These are phyloP conservation scores for Erodium texanum DNA, from an alignment of 441 rosid genomes.

Conservation along the genomic window DNA sequence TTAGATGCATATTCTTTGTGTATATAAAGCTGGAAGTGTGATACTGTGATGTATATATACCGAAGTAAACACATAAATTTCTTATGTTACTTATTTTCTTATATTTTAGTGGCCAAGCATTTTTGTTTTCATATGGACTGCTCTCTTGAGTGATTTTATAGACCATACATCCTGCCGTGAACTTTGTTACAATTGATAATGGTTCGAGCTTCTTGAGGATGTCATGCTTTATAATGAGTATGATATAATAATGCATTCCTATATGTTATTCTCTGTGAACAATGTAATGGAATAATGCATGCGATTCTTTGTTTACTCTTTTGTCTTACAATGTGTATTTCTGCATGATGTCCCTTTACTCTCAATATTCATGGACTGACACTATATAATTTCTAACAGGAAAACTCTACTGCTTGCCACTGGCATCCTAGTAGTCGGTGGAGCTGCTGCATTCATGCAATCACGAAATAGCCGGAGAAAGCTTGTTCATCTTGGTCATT, in stretches of 20 bases:
- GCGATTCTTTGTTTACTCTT: neutral
- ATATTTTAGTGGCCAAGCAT: too few relatives aligned
- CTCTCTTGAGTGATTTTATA: neutral
- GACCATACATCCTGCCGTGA: neutral
- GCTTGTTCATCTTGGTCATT: constrained; percentile 30
- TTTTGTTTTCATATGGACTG: too few relatives aligned
- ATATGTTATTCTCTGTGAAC: neutral
- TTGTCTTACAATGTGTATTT: neutral
- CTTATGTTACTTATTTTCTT: too few relatives aligned
- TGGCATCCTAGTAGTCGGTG: constrained; percentile 79
- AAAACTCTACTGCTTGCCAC: constrained; percentile 72
- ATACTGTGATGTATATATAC: neutral
- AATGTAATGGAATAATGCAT: neutral
- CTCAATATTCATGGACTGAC: neutral
- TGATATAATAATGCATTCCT: neutral
- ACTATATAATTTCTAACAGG: constrained; percentile 33
- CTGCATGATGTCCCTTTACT: neutral
- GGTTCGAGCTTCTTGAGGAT: neutral
- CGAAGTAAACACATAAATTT: neutral
- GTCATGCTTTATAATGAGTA: neutral
- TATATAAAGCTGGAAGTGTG: neutral
- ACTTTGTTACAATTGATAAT: neutral
- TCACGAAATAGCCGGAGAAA: constrained; percentile 40
- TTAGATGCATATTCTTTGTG: neutral
- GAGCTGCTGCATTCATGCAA: constrained; percentile 70